Evolutionary conservation across 2,329 filamentous ascomycete genomes (phyloP).

Genomic region (Phaeosphaeria sp.): DNA sequence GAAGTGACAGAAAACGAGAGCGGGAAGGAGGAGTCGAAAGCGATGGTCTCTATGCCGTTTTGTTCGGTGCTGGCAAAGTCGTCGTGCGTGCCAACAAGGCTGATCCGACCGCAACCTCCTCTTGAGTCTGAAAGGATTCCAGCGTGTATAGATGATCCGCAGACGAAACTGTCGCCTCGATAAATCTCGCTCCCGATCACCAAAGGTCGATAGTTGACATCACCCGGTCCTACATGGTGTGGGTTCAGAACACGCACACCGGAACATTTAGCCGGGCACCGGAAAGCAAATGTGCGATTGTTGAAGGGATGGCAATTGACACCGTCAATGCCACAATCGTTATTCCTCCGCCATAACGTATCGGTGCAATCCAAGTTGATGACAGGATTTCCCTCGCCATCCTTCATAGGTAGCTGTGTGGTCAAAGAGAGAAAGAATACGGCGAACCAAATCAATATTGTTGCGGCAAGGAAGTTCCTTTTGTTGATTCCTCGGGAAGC

Average conservation of each 20-base stretch:
- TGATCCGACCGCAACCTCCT: slow-evolving; percentile 83
- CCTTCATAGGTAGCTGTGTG: slow-evolving; percentile 61
- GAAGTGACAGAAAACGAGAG: slow-evolving; percentile 80
- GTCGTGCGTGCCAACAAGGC: slow-evolving; percentile 70
- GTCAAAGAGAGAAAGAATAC: slow-evolving; percentile 71
- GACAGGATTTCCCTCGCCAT: slow-evolving; percentile 71
- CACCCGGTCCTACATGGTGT: slow-evolving; percentile 73
- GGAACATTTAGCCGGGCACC: slow-evolving; percentile 75
- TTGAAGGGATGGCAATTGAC: slow-evolving; percentile 77
- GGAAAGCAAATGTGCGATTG: slow-evolving; percentile 72
- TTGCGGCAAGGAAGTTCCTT: slow-evolving; percentile 61
- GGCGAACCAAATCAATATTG: slow-evolving; percentile 70
- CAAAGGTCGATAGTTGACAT: slow-evolving; percentile 62
- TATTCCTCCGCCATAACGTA: slow-evolving; percentile 73
- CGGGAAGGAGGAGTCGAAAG: slow-evolving; percentile 87
- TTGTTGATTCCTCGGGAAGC: slow-evolving; percentile 56
- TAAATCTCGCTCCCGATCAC: slow-evolving; percentile 71
- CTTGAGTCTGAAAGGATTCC: slow-evolving; percentile 72
- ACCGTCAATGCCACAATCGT: slow-evolving; percentile 76
- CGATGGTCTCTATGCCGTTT: slow-evolving; percentile 77
- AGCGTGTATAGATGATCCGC: slow-evolving; percentile 83
- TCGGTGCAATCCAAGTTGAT: slow-evolving; percentile 71
- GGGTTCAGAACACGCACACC: slow-evolving; percentile 71
- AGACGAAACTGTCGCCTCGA: slow-evolving; percentile 90
- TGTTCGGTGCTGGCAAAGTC: slow-evolving; percentile 67